These are phyloP conservation scores for Flaveria robusta DNA, from an alignment of 129 eudicot species.

Conservation along the genomic window DNA sequence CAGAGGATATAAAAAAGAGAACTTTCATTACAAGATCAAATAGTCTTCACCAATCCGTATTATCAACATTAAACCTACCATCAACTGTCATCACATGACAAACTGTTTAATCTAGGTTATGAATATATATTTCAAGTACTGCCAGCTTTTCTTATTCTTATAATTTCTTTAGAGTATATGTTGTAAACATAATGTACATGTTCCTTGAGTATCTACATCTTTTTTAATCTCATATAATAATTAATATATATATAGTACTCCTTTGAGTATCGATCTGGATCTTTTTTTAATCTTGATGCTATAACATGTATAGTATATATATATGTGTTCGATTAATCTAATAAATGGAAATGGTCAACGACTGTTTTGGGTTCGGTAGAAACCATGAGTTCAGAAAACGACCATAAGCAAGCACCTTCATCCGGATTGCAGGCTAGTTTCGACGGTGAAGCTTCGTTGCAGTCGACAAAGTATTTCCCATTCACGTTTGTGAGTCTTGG, in stretches of 20 bases:
- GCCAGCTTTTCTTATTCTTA: slow-evolving; percentile 21
- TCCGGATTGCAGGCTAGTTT: slow-evolving; percentile 56
- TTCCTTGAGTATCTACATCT: slow-evolving; percentile 31
- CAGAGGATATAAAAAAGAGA: no score
- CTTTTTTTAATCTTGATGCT: slow-evolving; percentile 16
- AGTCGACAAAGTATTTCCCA: slow-evolving; percentile 79
- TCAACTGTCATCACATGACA: slow-evolving; percentile 31
- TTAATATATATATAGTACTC: neutral
- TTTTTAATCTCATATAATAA: slow-evolving; percentile 21
- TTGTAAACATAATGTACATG: slow-evolving; percentile 33
- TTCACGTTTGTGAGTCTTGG: slow-evolving; percentile 47
- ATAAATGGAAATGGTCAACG: slow-evolving; percentile 35
- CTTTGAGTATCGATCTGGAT: slow-evolving; percentile 16
- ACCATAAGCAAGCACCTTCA: slow-evolving; percentile 71
- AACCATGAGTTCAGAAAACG: slow-evolving; percentile 61
- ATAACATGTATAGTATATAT: neutral
- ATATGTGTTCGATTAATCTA: slow-evolving; percentile 16
- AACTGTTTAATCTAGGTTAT: slow-evolving; percentile 29
- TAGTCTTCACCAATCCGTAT: no score
- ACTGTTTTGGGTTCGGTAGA: slow-evolving; percentile 32
- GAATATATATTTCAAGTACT: slow-evolving; percentile 5
- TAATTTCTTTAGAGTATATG: neutral
- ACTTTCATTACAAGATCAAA: neutral
- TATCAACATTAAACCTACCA: neutral
- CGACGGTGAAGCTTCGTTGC: slow-evolving; percentile 69